A percentile compares a stretch with the other conserved stretches of the same genome.
Conservation (phyloP, 768 basidiomycete species). For the Mycena sanguinolenta region DNA sequence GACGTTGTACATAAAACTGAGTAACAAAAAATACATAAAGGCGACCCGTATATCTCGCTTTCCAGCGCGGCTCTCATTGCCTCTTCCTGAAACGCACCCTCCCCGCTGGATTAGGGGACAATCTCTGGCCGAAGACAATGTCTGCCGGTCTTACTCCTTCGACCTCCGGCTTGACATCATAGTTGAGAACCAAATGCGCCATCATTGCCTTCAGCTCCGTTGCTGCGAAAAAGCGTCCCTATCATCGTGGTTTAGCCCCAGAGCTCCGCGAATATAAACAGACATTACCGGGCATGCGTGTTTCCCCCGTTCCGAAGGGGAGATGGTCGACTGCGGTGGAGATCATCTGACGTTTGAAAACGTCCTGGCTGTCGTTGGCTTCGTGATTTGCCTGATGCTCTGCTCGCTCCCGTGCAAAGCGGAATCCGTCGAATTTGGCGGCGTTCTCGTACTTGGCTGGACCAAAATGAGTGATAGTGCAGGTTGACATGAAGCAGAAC, state of each 20-base stretch:
- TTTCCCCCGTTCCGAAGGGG: constrained; percentile 32
- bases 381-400: constrained; percentile 29
- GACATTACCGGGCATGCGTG: constrained; percentile 36
- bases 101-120: constrained; percentile 1
- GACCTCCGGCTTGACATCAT: constrained; percentile 49
- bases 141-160: constrained; percentile 24
- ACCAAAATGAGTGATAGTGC: constrained; percentile 39
- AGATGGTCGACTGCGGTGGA: constrained; percentile 27
- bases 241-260: neutral
- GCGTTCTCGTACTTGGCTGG: constrained; percentile 51
- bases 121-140: neutral
- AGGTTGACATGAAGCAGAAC: no score
- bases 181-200: constrained; percentile 56
- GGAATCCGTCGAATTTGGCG: constrained; percentile 59
- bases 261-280: no score
- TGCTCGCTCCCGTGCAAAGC: constrained; percentile 55
- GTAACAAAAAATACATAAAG: no score
- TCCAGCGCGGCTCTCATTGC: no score
- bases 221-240: constrained; percentile 62
- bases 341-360: constrained; percentile 34
- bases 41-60: no score
- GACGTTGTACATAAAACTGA: no score
- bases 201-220: constrained; percentile 61
- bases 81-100: constrained; percentile 22
- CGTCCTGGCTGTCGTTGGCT: constrained; percentile 37